Evolutionary conservation across 2,329 filamentous ascomycete species (phyloP).

Genomic region (Cladosporium oxysporum): DNA sequence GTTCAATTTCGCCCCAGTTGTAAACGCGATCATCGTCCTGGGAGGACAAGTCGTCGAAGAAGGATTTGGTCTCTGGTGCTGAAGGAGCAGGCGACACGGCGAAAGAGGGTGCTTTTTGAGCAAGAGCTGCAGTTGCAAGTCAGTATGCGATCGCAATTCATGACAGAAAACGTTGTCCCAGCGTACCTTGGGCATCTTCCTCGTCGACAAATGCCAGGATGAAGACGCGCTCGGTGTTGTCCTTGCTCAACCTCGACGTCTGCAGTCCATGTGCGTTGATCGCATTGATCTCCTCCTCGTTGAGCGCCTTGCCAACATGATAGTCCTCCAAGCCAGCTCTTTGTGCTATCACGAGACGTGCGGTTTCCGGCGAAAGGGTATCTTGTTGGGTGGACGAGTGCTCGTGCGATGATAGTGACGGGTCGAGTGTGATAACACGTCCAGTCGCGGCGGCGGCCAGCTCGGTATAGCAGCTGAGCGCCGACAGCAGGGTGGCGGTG

Average conservation of each 20-base stretch:
- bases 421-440: constrained; percentile 42
- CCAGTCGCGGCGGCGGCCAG: constrained; percentile 34
- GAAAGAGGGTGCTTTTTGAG: constrained; percentile 24
- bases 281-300: constrained; percentile 45
- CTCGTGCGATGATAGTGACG: constrained; percentile 27
- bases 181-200: constrained; percentile 22
- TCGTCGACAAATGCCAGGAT: constrained; percentile 34
- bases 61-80: constrained; percentile 26
- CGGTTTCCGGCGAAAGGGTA: constrained; percentile 45
- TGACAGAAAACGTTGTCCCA: not conserved
- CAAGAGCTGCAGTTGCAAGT: not conserved
- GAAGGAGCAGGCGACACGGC: constrained; percentile 31
- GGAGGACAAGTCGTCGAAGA: constrained; percentile 35
- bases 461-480: constrained; percentile 40
- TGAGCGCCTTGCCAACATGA: constrained; percentile 45
- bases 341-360: constrained; percentile 54
- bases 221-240: constrained; percentile 16
- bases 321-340: constrained; percentile 53
- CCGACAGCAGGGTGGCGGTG: constrained; percentile 42
- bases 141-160: not conserved
- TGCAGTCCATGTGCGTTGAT: constrained; percentile 50
- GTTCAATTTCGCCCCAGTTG: not conserved
- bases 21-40: constrained; percentile 27
- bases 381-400: constrained; percentile 25
- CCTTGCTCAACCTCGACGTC: constrained; percentile 42